Percentiles rank a stretch among this genome's conserved stretches.
Evolutionary conservation across 2,329 filamentous ascomycete species (phyloP).

Genomic region (Claviceps africana): DNA sequence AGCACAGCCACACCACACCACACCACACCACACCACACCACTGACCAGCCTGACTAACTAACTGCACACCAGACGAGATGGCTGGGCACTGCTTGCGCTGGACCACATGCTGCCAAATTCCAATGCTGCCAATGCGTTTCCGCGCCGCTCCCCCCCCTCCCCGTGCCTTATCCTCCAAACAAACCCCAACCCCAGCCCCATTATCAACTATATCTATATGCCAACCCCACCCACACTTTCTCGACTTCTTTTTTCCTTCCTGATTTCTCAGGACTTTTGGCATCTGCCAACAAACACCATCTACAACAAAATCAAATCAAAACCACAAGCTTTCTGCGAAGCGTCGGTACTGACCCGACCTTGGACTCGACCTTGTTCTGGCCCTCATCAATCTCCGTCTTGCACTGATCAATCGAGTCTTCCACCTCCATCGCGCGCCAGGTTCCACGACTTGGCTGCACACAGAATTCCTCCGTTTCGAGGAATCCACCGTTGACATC

Average conservation of each 20-base stretch:
- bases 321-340: conserved; percentile 9
- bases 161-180: too few relatives aligned
- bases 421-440: conserved; percentile 13
- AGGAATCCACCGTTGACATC: conserved; percentile 17
- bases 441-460: conserved; percentile 17
- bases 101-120: too few relatives aligned
- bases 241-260: conserved; percentile 8
- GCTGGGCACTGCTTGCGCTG: too few relatives aligned
- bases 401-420: conserved; percentile 6
- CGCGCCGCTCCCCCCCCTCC: not conserved
- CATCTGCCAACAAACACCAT: conserved; percentile 22
- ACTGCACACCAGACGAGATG: too few relatives aligned
- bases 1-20: too few relatives aligned
- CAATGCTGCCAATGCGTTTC: too few relatives aligned
- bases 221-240: conserved; percentile 15
- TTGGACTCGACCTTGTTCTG: conserved; percentile 15
- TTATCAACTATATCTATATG: conserved; percentile 13
- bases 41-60: too few relatives aligned
- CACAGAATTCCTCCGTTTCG: conserved; percentile 13
- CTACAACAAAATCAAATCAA: conserved; percentile 4
- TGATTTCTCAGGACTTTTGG: conserved; percentile 20
- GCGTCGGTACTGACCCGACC: conserved; percentile 14
- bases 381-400: conserved; percentile 10
- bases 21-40: too few relatives aligned
- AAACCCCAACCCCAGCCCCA: not conserved